Evolutionary conservation across 352 stramenopile genomes (phyloP).

Genomic region (Phytophthora citricola): DNA sequence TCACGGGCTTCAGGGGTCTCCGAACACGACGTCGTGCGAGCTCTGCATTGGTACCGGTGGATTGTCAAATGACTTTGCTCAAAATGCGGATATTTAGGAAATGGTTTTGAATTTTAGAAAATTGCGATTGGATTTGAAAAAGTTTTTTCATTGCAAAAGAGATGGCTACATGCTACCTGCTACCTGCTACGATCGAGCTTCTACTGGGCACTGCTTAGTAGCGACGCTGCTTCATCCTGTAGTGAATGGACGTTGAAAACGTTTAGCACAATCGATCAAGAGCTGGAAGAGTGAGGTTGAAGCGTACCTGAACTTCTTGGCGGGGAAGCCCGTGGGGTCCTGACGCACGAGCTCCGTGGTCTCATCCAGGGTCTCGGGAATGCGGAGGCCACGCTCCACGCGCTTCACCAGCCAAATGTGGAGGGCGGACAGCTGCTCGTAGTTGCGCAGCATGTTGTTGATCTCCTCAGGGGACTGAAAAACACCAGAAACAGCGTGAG

Average conservation of each 20-base stretch:
- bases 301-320: constrained; percentile 80
- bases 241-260: neutral
- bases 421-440: constrained; percentile 80
- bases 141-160: constrained; percentile 12
- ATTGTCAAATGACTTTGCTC: constrained; percentile 5
- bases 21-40: constrained; percentile 70
- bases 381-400: constrained; percentile 72
- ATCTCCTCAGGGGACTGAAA: constrained; percentile 80
- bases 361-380: constrained; percentile 80
- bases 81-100: neutral
- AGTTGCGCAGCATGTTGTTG: constrained; percentile 88
- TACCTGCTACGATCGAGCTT: neutral
- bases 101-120: too few species aligned
- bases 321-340: constrained; percentile 86
- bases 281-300: neutral
- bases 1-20: constrained; percentile 73
- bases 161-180: neutral
- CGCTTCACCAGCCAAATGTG: constrained; percentile 84
- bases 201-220: constrained; percentile 48
- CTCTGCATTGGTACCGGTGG: constrained; percentile 50
- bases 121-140: neutral
- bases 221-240: constrained; percentile 74
- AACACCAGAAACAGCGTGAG: constrained; percentile 5
- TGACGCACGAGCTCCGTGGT: constrained; percentile 82
- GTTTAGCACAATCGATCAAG: constrained; percentile 11